Conservation (phyloP, 495 filamentous ascomycete species). For the Umbilicaria muhlenbergii region DNA sequence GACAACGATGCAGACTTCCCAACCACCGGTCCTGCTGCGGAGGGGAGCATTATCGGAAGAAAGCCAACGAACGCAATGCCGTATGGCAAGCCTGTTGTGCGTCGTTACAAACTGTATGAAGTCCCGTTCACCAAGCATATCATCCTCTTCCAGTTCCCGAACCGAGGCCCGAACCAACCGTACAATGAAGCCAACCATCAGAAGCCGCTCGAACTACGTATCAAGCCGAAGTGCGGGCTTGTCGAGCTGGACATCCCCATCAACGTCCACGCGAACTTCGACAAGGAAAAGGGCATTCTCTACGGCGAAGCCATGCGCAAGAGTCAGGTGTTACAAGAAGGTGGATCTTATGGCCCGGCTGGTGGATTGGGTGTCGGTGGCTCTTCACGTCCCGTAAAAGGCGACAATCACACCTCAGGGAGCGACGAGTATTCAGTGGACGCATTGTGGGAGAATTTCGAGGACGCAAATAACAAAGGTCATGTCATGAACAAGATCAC, state of each 20-base stretch:
- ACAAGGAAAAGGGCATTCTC: constrained; percentile 43
- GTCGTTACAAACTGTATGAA: constrained; percentile 5
- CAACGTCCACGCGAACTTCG: constrained; percentile 43
- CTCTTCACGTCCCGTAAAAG: constrained; percentile 1
- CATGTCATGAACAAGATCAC: constrained; percentile 42
- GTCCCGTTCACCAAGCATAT: constrained; percentile 6
- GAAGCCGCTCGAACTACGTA: constrained; percentile 42
- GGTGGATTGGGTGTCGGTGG: constrained; percentile 37
- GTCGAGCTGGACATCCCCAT: constrained; percentile 65
- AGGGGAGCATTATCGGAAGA: too few relatives aligned
- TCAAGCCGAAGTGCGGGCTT: constrained; percentile 52
- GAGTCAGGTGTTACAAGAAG: constrained; percentile 34
- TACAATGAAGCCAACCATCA: constrained; percentile 38
- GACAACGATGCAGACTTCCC: too few relatives aligned
- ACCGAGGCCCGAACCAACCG: constrained; percentile 30
- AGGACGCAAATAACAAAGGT: constrained; percentile 29
- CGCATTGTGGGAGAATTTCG: constrained; percentile 28
- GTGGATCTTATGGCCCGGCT: constrained; percentile 41
- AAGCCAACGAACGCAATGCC: too few relatives aligned
- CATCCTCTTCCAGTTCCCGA: constrained; percentile 53
- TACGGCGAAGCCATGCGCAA: constrained; percentile 54
- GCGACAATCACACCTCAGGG: background rate
- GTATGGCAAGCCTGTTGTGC: too few relatives aligned
- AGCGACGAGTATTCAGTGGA: constrained; percentile 21
- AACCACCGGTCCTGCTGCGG: too few relatives aligned